A percentile compares a stretch with the other conserved stretches of the same genome.
Evolutionary conservation across 2,329 filamentous ascomycete genomes (phyloP).

Genomic region (Aureobasidium melanogenum): DNA sequence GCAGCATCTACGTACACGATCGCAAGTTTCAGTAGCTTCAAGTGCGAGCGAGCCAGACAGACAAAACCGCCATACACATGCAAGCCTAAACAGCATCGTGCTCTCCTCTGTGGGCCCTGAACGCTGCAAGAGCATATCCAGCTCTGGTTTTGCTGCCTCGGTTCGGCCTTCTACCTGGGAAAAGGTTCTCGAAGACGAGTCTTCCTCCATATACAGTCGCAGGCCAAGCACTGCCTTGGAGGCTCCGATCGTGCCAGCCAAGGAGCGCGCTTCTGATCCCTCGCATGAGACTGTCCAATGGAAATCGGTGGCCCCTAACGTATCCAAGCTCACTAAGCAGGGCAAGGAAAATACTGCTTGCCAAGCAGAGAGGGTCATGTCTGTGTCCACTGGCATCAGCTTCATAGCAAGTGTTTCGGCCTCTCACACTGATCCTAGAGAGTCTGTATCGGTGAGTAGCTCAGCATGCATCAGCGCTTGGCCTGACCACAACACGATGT

Average conservation of each 20-base stretch:
- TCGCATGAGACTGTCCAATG: background rate
- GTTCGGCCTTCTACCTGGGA: slow-evolving; percentile 31
- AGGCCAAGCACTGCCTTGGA: slow-evolving; percentile 14
- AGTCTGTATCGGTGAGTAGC: background rate
- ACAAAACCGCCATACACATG: background rate
- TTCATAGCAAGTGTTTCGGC: background rate
- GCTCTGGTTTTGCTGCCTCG: slow-evolving; percentile 26
- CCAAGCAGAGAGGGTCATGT: background rate
- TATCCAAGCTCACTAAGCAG: background rate
- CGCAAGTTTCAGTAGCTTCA: slow-evolving; percentile 26
- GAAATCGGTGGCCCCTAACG: too few relatives aligned
- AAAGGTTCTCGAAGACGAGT: slow-evolving; percentile 22
- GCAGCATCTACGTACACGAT: slow-evolving; percentile 35
- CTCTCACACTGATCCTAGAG: background rate
- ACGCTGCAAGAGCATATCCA: slow-evolving; percentile 14
- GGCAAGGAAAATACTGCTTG: background rate
- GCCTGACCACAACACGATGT: background rate
- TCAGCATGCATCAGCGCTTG: background rate
- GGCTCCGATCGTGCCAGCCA: background rate
- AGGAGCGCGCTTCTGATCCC: background rate
- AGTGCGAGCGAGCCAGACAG: background rate
- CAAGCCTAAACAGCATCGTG: slow-evolving; percentile 20
- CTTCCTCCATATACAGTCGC: slow-evolving; percentile 33
- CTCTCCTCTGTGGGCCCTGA: slow-evolving; percentile 10
- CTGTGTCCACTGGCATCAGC: slow-evolving; percentile 1